Base-by-base conservation (phyloP, 768 basidiomycete species). In the Candolleomyces eurysporus region DNA sequence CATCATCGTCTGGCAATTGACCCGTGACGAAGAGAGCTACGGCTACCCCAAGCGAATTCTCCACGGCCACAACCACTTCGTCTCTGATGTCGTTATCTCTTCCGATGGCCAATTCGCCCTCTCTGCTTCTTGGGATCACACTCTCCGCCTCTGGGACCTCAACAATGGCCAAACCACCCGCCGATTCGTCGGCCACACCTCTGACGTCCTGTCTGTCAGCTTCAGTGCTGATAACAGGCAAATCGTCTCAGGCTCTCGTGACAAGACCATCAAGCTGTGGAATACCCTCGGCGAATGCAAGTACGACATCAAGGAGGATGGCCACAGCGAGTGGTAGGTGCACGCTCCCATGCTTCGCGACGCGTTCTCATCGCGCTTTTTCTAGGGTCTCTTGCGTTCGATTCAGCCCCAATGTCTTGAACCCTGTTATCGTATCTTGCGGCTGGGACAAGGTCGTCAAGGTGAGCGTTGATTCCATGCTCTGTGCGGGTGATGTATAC, bases 371-470 rank as follows among this genome's bases (percentile, higher is more conserved):
- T 46, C 36, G 60, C 22, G 59, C 54, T 22, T 40, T 40, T 26
- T 65, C 52, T 62, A 96, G 94, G 94, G 96, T 99, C 60, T 98
- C 96, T 46, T 98, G 96, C 76, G 97, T 99, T 48, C 91, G 96
- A 75, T 99, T 99, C 84, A 96, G 94, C 80, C 97, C 97, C 58
- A 98, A 98, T 75, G 88, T 96, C 67, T 70, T 87, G 80, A 98
- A 96, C 84, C 95, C 97, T 61, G 96, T 98, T 72, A 98, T 98
- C 71, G 97, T 99, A 61, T 98, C 97, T 63, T 91, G 90, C 71
- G 97, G 97, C 70, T 99, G 97, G 97, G 97, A 99, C 84, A 98
- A 98, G 84, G 94, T 98, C 64, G 97, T 99, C 75, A 99, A 99
- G 89, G 97, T 96, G 67, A 78, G 88, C 72, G 14, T 57, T 45